Base-by-base conservation (phyloP, 2,329 filamentous ascomycete species). In the Microdochium nivale region DNA sequence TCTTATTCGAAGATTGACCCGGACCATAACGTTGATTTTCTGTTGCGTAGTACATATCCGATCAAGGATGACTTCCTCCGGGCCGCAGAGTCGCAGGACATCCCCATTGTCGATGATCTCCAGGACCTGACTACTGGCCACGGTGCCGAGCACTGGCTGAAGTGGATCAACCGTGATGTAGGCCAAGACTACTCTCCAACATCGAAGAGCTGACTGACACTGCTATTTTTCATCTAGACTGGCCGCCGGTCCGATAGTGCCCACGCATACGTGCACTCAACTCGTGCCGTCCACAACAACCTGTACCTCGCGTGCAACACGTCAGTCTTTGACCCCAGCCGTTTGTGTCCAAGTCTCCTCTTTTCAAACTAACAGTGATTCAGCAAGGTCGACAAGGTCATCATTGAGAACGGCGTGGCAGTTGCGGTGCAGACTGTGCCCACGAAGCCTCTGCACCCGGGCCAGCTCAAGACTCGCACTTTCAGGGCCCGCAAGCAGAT, bases 51-150 rank as follows among this genome's bases (percentile, higher is more conserved):
- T 67, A 87, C 84, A 3, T 91, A 91, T 59, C 87, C 87, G 1
- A 83, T 91, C 67, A 89, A 87, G 76, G 84, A 90, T 49, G 87
- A 92, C 67, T 90, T 90, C 74, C 72, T 90, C 35, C 76, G 86
- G 21, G 85, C 86, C 16, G 74, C 80, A 2, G 86, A 90, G 60
- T 84, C 83, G 0, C 86, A 89, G 63, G 87, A 82, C 21, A 89
- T 90, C 53, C 87, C 71, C 0, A 75, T 81, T 13, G 88, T 87
- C 13, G 87, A 91, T 62, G 87, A 91, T 63, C 74, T 89, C 3
- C 83, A 91, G 64, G 87, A 91, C 60, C 70, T 90, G 50, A 71
- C 70, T 25, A 87, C 84, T 1, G 84, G 70, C 14, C 81, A 84
- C 53, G 87, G 87, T 55, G 87, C 86, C 47, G 86, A 90, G 69